phyloP scores from a whole-genome alignment of 495 filamentous ascomycete species.

The Penicillium verhagenii region DNA sequence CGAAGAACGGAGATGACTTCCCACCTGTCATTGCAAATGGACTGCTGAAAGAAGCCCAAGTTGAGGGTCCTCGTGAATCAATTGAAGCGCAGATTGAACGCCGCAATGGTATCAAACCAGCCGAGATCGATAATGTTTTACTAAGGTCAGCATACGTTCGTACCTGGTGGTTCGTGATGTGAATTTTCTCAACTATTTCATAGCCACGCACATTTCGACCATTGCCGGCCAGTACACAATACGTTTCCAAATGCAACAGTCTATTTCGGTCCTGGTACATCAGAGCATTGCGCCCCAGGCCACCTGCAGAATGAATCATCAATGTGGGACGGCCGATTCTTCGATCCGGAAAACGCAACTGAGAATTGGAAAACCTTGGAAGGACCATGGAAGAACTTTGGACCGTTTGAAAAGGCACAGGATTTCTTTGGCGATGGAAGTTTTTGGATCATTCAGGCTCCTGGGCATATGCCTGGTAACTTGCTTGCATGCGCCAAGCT shows the following conservation, averaged over 20 bases:
- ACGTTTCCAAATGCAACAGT: neutral
- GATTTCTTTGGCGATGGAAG: conserved; percentile 32
- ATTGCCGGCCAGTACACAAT: neutral
- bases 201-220: conserved; percentile 2
- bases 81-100: neutral
- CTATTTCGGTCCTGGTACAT: neutral
- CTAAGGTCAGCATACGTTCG: neutral
- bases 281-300: conserved; percentile 1
- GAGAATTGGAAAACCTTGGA: conserved; percentile 3
- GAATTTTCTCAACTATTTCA: neutral
- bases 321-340: conserved; percentile 5
- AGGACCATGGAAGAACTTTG: conserved; percentile 15
- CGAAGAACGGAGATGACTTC: neutral
- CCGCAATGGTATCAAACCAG: neutral
- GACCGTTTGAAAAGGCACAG: conserved; percentile 28
- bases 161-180: neutral
- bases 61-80: neutral
- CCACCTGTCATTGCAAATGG: neutral
- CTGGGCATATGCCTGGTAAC: conserved; percentile 30
- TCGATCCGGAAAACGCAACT: neutral
- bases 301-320: neutral
- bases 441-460: conserved; percentile 33
- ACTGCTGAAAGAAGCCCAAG: neutral
- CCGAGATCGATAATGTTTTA: neutral
- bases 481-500: conserved; percentile 14